Conservation (phyloP, 2,329 filamentous ascomycete genomes). For the Aspergillus sp. region DNA sequence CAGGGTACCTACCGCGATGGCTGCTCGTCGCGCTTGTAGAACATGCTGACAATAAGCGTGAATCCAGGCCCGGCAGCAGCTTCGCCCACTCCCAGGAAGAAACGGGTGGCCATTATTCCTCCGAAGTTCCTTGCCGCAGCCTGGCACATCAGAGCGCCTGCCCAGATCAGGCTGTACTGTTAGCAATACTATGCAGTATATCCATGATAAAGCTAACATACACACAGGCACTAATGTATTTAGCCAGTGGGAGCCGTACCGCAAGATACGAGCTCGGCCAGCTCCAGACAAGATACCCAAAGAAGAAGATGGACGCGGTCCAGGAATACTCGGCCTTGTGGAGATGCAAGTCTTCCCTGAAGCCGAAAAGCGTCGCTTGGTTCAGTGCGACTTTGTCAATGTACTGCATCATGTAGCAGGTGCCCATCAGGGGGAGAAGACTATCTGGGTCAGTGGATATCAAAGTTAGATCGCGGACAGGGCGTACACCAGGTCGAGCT, state of each 20-base stretch:
- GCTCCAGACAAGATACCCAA: conserved; percentile 39
- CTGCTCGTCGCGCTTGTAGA: conserved; percentile 35
- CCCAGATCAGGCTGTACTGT: conserved; percentile 32
- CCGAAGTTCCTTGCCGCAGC: conserved; percentile 24
- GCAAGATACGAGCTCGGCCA: conserved; percentile 41
- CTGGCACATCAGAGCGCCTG: conserved; percentile 32
- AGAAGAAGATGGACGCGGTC: conserved; percentile 34
- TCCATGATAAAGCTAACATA: conserved; percentile 19
- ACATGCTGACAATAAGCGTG: conserved; percentile 39
- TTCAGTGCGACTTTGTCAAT: conserved; percentile 35
- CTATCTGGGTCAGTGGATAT: not conserved
- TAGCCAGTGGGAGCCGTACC: conserved; percentile 31
- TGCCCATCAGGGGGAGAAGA: conserved; percentile 29
- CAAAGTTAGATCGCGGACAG: too few relatives aligned
- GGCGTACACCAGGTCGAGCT: too few relatives aligned
- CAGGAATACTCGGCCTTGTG: conserved; percentile 30
- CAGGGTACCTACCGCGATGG: conserved; percentile 20
- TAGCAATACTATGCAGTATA: conserved; percentile 5
- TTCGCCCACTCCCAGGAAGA: conserved; percentile 25
- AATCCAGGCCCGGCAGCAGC: conserved; percentile 20
- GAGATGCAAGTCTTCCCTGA: conserved; percentile 27
- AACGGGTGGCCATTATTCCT: not conserved
- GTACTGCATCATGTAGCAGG: conserved; percentile 30
- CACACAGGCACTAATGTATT: conserved; percentile 31
- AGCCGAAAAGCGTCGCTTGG: conserved; percentile 27